Conservation (phyloP, 805 yeast genomes). For the Saturnispora hagleri region DNA sequence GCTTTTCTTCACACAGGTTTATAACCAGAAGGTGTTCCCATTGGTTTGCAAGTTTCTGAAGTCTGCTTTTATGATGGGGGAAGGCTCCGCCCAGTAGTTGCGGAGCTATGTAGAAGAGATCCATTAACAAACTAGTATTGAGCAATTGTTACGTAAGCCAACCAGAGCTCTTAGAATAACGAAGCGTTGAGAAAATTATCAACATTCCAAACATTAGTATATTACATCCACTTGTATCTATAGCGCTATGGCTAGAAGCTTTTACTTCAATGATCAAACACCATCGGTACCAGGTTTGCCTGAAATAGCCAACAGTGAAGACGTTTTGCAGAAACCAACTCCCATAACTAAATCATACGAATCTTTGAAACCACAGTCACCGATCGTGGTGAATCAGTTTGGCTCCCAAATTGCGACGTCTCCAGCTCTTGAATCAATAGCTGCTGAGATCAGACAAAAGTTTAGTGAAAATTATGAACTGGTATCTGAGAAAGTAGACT, state of each 20-base stretch:
- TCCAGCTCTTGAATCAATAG: constrained; percentile 36
- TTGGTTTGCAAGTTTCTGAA: neutral
- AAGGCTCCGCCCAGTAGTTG: neutral
- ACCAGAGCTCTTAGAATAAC: neutral
- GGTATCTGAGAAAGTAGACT: constrained; percentile 35
- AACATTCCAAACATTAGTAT: constrained; percentile 8
- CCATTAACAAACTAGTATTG: neutral
- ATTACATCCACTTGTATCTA: neutral
- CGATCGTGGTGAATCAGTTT: constrained; percentile 29
- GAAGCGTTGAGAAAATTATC: constrained; percentile 25
- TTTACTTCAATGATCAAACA: neutral
- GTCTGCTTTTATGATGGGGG: neutral
- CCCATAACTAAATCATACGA: neutral
- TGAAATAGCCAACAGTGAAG: neutral
- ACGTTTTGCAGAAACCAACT: neutral
- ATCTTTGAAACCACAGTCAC: constrained; percentile 2
- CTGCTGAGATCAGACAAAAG: constrained; percentile 32
- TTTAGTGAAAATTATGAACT: constrained; percentile 31
- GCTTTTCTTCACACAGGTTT: neutral
- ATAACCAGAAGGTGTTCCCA: neutral
- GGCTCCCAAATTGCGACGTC: constrained; percentile 49
- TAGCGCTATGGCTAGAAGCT: neutral
- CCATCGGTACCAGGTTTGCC: constrained; percentile 6
- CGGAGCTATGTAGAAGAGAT: neutral
- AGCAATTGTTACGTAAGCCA: neutral